Evolutionary conservation across 2,329 filamentous ascomycete genomes (phyloP).

Genomic region (Monilinia vaccinii-corymbosi): DNA sequence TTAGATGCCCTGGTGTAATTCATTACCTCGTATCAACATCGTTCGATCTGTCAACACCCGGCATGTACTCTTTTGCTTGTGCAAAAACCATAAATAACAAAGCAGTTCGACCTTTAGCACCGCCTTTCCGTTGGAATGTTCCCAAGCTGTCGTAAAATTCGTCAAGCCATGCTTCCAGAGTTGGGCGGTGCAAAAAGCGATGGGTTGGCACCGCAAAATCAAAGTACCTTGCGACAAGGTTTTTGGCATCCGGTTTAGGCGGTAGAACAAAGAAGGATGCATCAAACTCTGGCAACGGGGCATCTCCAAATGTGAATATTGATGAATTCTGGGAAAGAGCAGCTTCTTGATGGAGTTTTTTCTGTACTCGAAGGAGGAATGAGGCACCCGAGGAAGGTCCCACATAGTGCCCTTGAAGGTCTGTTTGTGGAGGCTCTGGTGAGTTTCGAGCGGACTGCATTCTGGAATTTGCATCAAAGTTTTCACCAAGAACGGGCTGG

Average conservation of each 20-base stretch:
- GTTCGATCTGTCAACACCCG: background rate
- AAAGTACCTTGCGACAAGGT: conserved; percentile 44
- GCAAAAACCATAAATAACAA: conserved; percentile 43
- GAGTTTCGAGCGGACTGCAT: conserved; percentile 31
- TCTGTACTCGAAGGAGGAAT: conserved; percentile 42
- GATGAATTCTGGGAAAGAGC: conserved; percentile 33
- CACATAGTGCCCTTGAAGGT: conserved; percentile 39
- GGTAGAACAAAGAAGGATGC: conserved; percentile 35
- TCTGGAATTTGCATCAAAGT: conserved; percentile 5
- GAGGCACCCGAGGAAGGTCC: conserved; percentile 39
- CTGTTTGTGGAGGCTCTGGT: conserved; percentile 38
- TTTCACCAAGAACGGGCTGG: background rate
- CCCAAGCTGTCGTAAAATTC: conserved; percentile 39
- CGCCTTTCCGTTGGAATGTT: conserved; percentile 32
- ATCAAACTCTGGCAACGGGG: conserved; percentile 37
- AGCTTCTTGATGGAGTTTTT: conserved; percentile 36
- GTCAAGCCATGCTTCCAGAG: conserved; percentile 40
- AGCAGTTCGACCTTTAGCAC: conserved; percentile 33
- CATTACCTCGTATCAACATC: conserved; percentile 13
- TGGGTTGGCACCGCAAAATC: conserved; percentile 53
- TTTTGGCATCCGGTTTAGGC: conserved; percentile 13
- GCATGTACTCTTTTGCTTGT: conserved; percentile 35
- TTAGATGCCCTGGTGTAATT: background rate
- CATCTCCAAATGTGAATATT: conserved; percentile 26
- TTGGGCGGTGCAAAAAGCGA: conserved; percentile 46